Evolutionary conservation across 441 rosid species (phyloP).

Genomic region (Arabidopsis hybrid): DNA sequence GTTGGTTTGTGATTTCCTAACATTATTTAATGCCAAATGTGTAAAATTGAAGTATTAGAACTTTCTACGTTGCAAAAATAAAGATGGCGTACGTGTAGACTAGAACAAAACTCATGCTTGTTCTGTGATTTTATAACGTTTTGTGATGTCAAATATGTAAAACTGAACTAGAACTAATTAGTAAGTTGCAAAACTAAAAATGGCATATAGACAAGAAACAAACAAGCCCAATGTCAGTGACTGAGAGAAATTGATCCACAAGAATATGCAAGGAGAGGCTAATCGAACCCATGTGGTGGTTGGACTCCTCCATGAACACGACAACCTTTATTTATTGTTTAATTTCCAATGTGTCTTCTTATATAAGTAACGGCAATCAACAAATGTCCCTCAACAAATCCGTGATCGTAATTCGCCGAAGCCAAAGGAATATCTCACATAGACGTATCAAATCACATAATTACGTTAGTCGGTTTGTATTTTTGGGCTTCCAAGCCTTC

Average conservation of each 20-base stretch:
- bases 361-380: neutral
- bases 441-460: neutral
- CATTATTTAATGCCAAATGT: too few relatives aligned
- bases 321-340: neutral
- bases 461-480: neutral
- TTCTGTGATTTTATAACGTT: too few relatives aligned
- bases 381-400: neutral
- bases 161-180: neutral
- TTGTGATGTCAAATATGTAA: neutral
- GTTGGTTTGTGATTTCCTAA: too few relatives aligned
- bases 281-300: slow-evolving; percentile 35
- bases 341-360: neutral
- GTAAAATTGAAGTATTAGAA: too few relatives aligned
- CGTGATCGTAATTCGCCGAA: neutral
- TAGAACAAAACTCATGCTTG: too few relatives aligned
- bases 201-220: neutral
- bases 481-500: neutral
- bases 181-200: neutral
- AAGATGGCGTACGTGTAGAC: too few relatives aligned
- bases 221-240: neutral
- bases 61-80: too few relatives aligned
- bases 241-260: slow-evolving; percentile 1
- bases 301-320: neutral
- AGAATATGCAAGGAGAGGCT: neutral
- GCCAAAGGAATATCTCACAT: neutral